Conservation (phyloP, 2,329 filamentous ascomycete genomes). For the Fusarium buxicola region DNA sequence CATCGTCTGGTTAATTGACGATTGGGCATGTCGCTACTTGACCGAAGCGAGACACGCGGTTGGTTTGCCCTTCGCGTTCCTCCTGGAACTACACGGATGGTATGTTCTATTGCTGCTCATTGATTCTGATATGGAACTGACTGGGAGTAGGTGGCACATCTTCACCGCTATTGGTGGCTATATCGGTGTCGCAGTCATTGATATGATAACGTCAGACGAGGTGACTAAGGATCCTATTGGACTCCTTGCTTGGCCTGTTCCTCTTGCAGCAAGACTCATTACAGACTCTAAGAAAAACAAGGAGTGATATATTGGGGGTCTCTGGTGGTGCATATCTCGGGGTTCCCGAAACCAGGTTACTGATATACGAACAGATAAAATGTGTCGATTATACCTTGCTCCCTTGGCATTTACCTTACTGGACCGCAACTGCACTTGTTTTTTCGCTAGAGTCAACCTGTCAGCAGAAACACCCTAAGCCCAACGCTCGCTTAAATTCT, state of each 20-base stretch:
- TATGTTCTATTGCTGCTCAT: slow-evolving; percentile 34
- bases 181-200: slow-evolving; percentile 52
- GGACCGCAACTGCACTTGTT: too few species aligned
- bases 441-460: too few species aligned
- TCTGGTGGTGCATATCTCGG: too few species aligned
- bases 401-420: too few species aligned
- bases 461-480: too few species aligned
- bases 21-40: slow-evolving; percentile 49
- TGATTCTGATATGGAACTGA: not conserved
- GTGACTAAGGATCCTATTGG: slow-evolving; percentile 46
- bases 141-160: slow-evolving; percentile 53
- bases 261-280: slow-evolving; percentile 35
- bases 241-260: slow-evolving; percentile 52
- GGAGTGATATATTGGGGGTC: not conserved
- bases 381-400: too few species aligned
- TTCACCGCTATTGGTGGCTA: slow-evolving; percentile 57
- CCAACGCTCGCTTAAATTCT: too few species aligned
- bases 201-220: slow-evolving; percentile 51
- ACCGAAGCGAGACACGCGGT: slow-evolving; percentile 44
- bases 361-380: too few species aligned
- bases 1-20: slow-evolving; percentile 54
- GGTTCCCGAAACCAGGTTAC: too few species aligned
- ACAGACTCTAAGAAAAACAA: not conserved
- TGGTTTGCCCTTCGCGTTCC: slow-evolving; percentile 53
- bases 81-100: slow-evolving; percentile 57